Evolutionary conservation across 305 asterid genomes (phyloP), one percentile per base, ranked within the genome.

Genomic region (Caryopteris hybrid): DNA sequence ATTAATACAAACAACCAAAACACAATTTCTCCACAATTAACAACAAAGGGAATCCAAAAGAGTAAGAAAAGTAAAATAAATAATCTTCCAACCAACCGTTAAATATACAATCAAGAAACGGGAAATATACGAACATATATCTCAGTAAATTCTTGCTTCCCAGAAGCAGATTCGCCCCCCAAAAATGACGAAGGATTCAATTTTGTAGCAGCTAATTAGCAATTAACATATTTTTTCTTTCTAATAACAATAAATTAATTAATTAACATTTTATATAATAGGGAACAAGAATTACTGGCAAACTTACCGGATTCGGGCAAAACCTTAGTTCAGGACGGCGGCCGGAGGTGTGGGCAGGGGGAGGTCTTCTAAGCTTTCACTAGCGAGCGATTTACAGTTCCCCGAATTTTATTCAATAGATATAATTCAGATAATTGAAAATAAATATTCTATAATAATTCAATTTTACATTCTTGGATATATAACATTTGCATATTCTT

Each of bases 151-250:
- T 52, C 54, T 21, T 6, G 63, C 39, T 16, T 54, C 33, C 10
- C 57, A 51, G 31, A 42, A 70, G 42, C 48, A 23, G 39, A 69
- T 68, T 63, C 27, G 25, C 62, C n/a, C 58, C 38, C 50, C 11
- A 59, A 59, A 33, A 57, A 13, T 45, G 23, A 51, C 16, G 61
- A 51, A 43, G 31, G 27, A 23, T 22, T 41, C 48, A 43, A 64
- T 39, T 36, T 71, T 2, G 33, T 0, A 60, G 73, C 66, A 34
- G 25, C 5, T 17, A 12, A 5, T 9, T 25, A 29, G 56, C 47
- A 64, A 62, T 29, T 18, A 18, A 41, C 27, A 13, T 21, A 7
- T n/a, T 20, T 55, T 18, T n/a, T n/a, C n/a, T n/a, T n/a, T n/a
- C n/a, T n/a, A n/a, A n/a, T n/a, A n/a, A n/a, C n/a, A n/a, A n/a